Percentiles rank a stretch among this genome's conserved stretches.
phyloP scores from a whole-genome alignment of 148 eudicot genomes.

The Polygonum aviculare region DNA sequence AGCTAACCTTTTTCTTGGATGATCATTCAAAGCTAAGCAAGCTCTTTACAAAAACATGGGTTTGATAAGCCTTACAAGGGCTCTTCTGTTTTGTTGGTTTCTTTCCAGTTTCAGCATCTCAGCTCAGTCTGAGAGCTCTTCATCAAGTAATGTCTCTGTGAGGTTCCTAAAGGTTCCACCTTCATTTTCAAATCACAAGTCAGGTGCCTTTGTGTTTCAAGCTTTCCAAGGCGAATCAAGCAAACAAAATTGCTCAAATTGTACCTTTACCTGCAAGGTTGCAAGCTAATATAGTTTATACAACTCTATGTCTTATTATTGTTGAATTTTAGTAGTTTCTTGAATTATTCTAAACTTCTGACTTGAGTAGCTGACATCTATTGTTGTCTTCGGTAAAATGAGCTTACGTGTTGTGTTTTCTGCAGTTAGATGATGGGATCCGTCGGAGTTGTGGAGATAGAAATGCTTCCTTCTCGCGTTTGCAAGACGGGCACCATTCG shows the following conservation, averaged over 20 bases:
- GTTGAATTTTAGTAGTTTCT: neutral
- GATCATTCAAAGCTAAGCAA: neutral
- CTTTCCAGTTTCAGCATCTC: conserved; percentile 32
- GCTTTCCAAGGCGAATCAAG: conserved; percentile 29
- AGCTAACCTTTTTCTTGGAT: neutral
- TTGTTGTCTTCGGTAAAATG: neutral
- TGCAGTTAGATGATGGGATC: conserved; percentile 63
- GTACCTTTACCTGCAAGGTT: conserved; percentile 74
- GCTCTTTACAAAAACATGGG: conserved; percentile 29
- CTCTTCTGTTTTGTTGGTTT: conserved; percentile 37
- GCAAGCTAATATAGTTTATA: neutral
- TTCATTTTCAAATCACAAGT: conserved; percentile 37
- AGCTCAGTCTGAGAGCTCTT: conserved; percentile 30
- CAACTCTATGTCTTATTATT: neutral
- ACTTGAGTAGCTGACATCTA: neutral
- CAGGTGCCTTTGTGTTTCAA: conserved; percentile 58
- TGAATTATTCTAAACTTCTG: neutral
- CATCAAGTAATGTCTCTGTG: conserved; percentile 28
- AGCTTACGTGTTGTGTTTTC: neutral
- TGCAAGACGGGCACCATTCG: conserved; percentile 73
- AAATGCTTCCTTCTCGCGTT: conserved; percentile 32
- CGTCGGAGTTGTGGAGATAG: conserved; percentile 48
- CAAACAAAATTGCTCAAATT: conserved; percentile 32
- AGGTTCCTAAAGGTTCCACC: conserved; percentile 54
- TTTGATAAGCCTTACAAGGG: conserved; percentile 26